Evolutionary conservation across 176 grass and related monocot species (phyloP).

Genomic region (Lolium multiflorum): DNA sequence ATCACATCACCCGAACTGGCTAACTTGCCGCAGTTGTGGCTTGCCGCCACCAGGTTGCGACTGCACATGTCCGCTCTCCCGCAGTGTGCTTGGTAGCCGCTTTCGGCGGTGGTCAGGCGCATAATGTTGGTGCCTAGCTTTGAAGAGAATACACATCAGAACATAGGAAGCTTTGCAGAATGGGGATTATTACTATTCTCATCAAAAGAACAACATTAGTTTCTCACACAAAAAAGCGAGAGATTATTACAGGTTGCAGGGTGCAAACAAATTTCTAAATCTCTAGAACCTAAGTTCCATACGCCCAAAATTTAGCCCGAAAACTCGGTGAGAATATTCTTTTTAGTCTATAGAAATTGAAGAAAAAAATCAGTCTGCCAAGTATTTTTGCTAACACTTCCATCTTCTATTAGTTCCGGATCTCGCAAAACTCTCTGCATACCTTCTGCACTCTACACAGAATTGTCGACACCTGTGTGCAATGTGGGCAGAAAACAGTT

Average conservation of each 20-base stretch:
- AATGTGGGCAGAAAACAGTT: slow-evolving; percentile 7
- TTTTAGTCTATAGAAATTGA: slow-evolving; percentile 65
- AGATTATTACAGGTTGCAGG: slow-evolving; percentile 42
- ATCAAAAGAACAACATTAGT: slow-evolving; percentile 54
- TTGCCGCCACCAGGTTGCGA: too few species aligned
- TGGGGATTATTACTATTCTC: slow-evolving; percentile 50
- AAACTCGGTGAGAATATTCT: slow-evolving; percentile 22
- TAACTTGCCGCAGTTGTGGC: too few species aligned
- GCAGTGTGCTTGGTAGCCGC: too few species aligned
- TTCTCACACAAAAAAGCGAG: slow-evolving; percentile 37
- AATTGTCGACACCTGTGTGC: slow-evolving; percentile 41
- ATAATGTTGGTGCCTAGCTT: neutral
- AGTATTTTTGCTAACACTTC: slow-evolving; percentile 46
- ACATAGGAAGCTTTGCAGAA: slow-evolving; percentile 5
- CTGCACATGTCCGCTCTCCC: too few species aligned
- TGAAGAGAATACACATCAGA: neutral
- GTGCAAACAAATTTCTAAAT: slow-evolving; percentile 33
- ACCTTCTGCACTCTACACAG: slow-evolving; percentile 47
- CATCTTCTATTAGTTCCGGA: slow-evolving; percentile 43
- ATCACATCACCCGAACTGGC: too few species aligned
- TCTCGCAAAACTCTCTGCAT: slow-evolving; percentile 44
- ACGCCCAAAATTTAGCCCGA: slow-evolving; percentile 44
- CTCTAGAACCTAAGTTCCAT: slow-evolving; percentile 34
- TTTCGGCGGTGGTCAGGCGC: too few species aligned
- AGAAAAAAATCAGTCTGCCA: slow-evolving; percentile 43